phyloP scores from a whole-genome alignment of 1,284 basidiomycete species.

The Heliocybe sulcata region DNA sequence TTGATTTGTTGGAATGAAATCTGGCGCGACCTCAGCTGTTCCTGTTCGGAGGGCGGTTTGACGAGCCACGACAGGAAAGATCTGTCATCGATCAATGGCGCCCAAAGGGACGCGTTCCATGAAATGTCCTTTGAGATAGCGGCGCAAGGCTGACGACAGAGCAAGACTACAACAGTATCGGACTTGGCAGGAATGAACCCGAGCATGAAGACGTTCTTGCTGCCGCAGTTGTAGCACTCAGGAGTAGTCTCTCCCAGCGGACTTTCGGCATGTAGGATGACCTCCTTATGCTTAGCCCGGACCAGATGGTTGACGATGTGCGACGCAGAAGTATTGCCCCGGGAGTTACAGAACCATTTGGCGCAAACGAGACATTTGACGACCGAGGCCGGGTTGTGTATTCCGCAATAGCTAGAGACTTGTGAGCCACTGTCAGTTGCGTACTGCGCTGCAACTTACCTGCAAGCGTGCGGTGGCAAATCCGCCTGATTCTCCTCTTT shows the following conservation, averaged over 20 bases:
- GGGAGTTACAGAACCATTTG: constrained; percentile 99
- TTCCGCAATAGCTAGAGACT: constrained; percentile 86
- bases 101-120: constrained; percentile 98
- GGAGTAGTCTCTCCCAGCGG: constrained; percentile 96
- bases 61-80: constrained; percentile 99
- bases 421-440: neutral
- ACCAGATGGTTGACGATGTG: constrained; percentile 99
- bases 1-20: constrained; percentile 97
- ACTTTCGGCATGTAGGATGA: constrained; percentile 91
- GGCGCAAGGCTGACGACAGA: constrained; percentile 98
- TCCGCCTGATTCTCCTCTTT: constrained; percentile 83
- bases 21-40: constrained; percentile 91
- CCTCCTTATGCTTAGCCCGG: constrained; percentile 98
- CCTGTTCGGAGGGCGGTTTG: constrained; percentile 92
- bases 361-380: constrained; percentile 95
- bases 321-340: constrained; percentile 95
- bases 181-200: constrained; percentile 99
- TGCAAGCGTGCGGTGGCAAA: constrained; percentile 88
- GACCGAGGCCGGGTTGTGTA: constrained; percentile 94
- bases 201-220: constrained; percentile 98
- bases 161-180: constrained; percentile 97
- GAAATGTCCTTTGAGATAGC: constrained; percentile 96
- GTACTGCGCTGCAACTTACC: constrained; percentile 42
- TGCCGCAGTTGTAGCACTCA: constrained; percentile 99
- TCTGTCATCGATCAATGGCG: constrained; percentile 96